A percentile compares a stretch with the other conserved stretches of the same genome.
Evolutionary conservation across 768 basidiomycete species (phyloP).

Genomic region (Leccinum arenicola): DNA sequence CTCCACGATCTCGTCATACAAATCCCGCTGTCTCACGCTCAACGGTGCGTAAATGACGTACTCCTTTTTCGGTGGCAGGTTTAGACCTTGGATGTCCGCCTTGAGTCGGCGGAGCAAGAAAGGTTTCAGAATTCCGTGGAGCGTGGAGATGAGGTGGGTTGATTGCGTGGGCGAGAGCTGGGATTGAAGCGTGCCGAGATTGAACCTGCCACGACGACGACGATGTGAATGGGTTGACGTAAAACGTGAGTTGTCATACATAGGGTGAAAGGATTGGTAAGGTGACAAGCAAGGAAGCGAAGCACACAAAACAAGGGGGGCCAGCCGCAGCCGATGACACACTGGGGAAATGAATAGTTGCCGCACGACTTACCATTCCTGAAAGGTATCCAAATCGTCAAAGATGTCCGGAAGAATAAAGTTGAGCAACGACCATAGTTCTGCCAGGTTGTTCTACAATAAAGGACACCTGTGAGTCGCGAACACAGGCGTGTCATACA

Average conservation of each 20-base stretch:
- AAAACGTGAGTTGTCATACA: background rate
- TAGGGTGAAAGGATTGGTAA: background rate
- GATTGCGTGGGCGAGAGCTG: slow-evolving; percentile 57
- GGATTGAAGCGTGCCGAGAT: slow-evolving; percentile 61
- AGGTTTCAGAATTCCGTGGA: slow-evolving; percentile 91
- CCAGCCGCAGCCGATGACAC: background rate
- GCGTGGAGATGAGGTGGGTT: slow-evolving; percentile 64
- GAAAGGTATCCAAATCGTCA: slow-evolving; percentile 83
- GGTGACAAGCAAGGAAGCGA: background rate
- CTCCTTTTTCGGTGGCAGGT: slow-evolving; percentile 87
- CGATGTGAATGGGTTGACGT: background rate
- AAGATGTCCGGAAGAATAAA: slow-evolving; percentile 96
- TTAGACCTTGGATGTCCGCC: slow-evolving; percentile 70
- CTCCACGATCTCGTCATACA: slow-evolving; percentile 78
- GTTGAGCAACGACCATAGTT: slow-evolving; percentile 93
- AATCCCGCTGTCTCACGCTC: slow-evolving; percentile 74
- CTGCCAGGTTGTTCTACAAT: slow-evolving; percentile 90
- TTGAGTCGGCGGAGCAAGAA: slow-evolving; percentile 93
- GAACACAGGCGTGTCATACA: background rate
- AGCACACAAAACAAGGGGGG: background rate
- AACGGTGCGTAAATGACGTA: slow-evolving; percentile 93
- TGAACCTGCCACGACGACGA: slow-evolving; percentile 49
- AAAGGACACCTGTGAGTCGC: background rate
- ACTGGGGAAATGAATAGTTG: background rate
- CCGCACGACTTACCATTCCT: slow-evolving; percentile 63